Base-by-base conservation (phyloP, 176 grass and related monocot species). In the Oryza meridionalis region DNA sequence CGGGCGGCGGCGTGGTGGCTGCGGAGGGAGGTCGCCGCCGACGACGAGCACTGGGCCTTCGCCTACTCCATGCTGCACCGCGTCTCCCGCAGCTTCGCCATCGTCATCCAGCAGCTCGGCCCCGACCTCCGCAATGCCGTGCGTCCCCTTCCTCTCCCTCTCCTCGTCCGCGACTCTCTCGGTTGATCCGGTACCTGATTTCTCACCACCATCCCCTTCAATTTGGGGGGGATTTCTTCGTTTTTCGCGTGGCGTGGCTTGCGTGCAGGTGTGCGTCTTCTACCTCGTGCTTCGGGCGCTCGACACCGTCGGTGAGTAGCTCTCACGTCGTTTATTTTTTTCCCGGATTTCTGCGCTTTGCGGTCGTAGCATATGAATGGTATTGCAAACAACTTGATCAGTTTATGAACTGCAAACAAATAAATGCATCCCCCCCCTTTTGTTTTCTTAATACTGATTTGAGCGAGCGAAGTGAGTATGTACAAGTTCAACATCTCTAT, bases 261-360 rank as follows among this genome's bases (percentile, higher is more conserved):
- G 51, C 47, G 31, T 93, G 77, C 69, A 90, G 91, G 88, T 90
- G n/a, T 93, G 91, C 75, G 71, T 93, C 65, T 93, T 93, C 84
- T 93, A 93, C 71, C 85, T 93, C 62, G 84, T 93, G 55, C 91
- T 93, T 75, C 86, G 91, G 78, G 91, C 91, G 26, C 84, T 93
- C 64, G 91, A 93, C 77, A 93, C 91, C 12, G 81, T 93, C 70
- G 91, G 91, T 93, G 65, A 65, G 88, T 75, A 72, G 13, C 69
- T 37, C 29, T 2, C 38, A 44, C 69, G 21, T 5, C 11, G 42
- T 45, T 11, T 44, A n/a, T 72, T 46, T 45, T 35, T 27, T 33
- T 33, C 32, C 4, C 11, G 42, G 3, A 46, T 72, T 46, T 15
- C 44, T 47, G 42, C 42, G 2, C 19, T 10, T 70, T 70, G 17